Evolutionary conservation across 768 basidiomycete genomes (phyloP), one percentile per base, ranked within the genome.

Genomic region (Agaricus sinodeliciosus): DNA sequence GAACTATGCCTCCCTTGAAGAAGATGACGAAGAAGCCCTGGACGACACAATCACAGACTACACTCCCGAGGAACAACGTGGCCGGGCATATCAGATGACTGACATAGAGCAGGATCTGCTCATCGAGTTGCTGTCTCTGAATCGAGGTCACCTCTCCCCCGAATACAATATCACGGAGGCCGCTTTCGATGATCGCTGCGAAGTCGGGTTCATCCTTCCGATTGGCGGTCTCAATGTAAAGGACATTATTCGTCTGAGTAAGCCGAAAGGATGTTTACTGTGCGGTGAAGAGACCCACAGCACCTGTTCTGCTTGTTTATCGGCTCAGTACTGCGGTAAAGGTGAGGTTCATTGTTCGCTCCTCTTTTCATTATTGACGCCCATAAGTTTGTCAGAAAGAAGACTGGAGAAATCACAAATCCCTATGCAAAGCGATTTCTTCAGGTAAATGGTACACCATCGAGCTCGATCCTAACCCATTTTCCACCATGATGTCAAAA

Each of bases 321-420:
- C 64, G 0, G 68, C 66, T n/a, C 58, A 62, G 4, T 76, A 76
- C 57, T 74, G 75, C 46, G 59, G 70, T 28, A 59, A 59, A 59
- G 66, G 73, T 72, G 25, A 46, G 62, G 42, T 13, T 49, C 7
- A 42, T 13, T 9, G 3, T 22, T 18, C 16, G 13, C 25, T 26
- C n/a, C 16, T 49, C 15, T 35, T 47, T 34, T 36, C 22, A 15
- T 19, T 6, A 22, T 22, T 53, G 28, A 43, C 15, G 39, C 15
- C 6, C n/a, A 39, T 43, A 39, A 73, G 74, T 68, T 41, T 76
- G 75, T 46, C 76, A 76, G 56, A 65, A 52, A n/a, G 59, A 55
- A 22, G 71, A 76, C 56, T 77, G 75, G 75, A 63, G 64, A 28
- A 55, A 60, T 8, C 75, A 76, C 60, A 74, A 72, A 59, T 43